phyloP scores from a whole-genome alignment of 495 filamentous ascomycete genomes.

The Penicillium egyptiacum region DNA sequence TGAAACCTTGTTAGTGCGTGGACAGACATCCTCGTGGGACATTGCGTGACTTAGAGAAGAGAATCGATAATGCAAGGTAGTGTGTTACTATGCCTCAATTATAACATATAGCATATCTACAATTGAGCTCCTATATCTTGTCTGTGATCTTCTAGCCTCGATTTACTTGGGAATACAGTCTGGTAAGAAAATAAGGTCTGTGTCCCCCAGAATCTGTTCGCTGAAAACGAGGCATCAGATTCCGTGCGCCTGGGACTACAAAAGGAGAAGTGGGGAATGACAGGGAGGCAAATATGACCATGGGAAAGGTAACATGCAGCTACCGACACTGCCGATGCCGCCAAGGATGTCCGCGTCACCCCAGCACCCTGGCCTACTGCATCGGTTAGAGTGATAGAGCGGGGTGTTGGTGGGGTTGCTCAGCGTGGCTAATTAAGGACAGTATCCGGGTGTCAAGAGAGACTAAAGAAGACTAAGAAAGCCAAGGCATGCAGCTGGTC shows the following conservation, averaged over 20 bases:
- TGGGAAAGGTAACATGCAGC: background rate
- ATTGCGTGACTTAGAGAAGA: background rate
- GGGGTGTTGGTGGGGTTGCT: conserved; percentile 7
- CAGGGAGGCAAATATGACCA: conserved; percentile 3
- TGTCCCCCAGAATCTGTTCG: background rate
- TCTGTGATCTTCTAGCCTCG: background rate
- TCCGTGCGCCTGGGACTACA: background rate
- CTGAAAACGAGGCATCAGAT: background rate
- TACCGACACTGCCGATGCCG: background rate
- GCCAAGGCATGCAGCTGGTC: background rate
- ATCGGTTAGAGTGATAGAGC: conserved; percentile 7
- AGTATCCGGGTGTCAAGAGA: background rate
- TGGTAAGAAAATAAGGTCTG: background rate
- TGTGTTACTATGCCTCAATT: background rate
- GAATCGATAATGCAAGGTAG: background rate
- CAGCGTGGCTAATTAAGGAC: background rate
- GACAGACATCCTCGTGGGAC: too few relatives aligned
- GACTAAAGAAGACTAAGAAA: conserved; percentile 4
- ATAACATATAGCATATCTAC: background rate
- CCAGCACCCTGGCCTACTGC: conserved; percentile 6
- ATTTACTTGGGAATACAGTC: background rate
- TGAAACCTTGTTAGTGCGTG: background rate
- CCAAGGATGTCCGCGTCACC: conserved; percentile 12
- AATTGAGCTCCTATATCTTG: background rate
- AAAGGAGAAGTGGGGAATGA: background rate